Evolutionary conservation across 306 rosid genomes (phyloP), one percentile per base, ranked within the genome.

Genomic region (Castanea crenata): DNA sequence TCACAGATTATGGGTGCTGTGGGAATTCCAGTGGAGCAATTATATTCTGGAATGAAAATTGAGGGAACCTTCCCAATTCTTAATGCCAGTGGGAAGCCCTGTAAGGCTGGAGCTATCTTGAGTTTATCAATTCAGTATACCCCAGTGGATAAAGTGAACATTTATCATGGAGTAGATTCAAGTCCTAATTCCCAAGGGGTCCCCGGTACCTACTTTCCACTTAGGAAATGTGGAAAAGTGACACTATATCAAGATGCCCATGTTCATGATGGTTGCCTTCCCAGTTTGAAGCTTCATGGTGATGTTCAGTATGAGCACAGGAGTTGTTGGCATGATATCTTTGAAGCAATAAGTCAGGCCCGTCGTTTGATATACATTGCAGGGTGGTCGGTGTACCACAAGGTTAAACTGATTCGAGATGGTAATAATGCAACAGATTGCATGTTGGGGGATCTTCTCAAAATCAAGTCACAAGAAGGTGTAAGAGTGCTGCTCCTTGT

Each of bases 171-270:
- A 29, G 77, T 79, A 49, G 89, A 91, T 61, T 75, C 80, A 18
- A 85, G 79, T 76, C 84, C 88, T 76, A 71, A 86, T 79, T 82
- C 67, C 70, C 79, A 79, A 79, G 98, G 96, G 38, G 97, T 94
- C 10, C 90, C 92, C 15, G 87, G 69, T 25, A 91, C 93, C 1
- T 92, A 91, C 73, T 94, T 94, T 85, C 97, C 99, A 49, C 84
- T 88, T 64, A 88, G 97, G 79, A 91, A 79, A 71, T 91, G 97
- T 15, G 92, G 97, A 25, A 80, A 75, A 56, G 93, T 94, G 71
- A 91, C 89, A 38, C 91, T 94, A 34, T 94, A 94, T 85, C 99
- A 92, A 74, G 99, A 92, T 80, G 97, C 97, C 69, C 97, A 92
- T 88, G 91, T 73, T 77, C 83, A 78, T 62, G 86, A 85, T 52